Conservation (phyloP, 2,329 filamentous ascomycete species). For the Microdochium paspali region DNA sequence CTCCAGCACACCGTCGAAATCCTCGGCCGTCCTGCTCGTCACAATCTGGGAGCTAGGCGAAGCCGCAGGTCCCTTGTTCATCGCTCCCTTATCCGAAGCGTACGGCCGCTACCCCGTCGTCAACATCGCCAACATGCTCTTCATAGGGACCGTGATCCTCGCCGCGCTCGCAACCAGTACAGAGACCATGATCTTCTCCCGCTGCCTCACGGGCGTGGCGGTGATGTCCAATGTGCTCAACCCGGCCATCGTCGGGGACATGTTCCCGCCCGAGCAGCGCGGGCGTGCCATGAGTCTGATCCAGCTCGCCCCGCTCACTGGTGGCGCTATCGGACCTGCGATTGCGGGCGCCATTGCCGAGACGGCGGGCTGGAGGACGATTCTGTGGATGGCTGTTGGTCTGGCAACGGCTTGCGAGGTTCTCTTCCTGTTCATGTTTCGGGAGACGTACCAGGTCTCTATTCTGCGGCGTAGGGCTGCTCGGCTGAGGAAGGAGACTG, state of each 20-base stretch:
- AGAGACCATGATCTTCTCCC: constrained; percentile 38
- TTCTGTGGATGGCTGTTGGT: constrained; percentile 38
- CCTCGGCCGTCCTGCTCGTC: constrained; percentile 51
- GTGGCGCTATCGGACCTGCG: constrained; percentile 46
- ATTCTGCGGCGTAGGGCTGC: constrained; percentile 37
- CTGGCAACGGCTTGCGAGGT: constrained; percentile 39
- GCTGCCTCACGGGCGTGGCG: constrained; percentile 50
- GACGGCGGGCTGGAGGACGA: constrained; percentile 41
- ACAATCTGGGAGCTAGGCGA: constrained; percentile 64
- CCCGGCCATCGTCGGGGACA: constrained; percentile 55
- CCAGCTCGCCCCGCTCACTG: constrained; percentile 46
- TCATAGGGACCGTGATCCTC: constrained; percentile 37
- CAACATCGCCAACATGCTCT: constrained; percentile 40
- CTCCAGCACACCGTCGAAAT: constrained; percentile 24
- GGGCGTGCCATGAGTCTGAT: constrained; percentile 49
- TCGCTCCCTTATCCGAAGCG: constrained; percentile 54
- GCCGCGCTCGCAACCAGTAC: constrained; percentile 35
- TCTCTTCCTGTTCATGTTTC: constrained; percentile 38
- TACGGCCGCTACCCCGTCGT: constrained; percentile 47
- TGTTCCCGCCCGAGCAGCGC: constrained; percentile 46
- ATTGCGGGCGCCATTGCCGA: constrained; percentile 46
- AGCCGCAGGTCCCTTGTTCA: constrained; percentile 48
- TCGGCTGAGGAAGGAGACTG: constrained; percentile 18
- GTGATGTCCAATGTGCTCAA: constrained; percentile 56
- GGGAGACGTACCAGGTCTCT: constrained; percentile 51